Evolutionary conservation across 306 rosid genomes (phyloP), one percentile per base, ranked within the genome.

Genomic region (Glycyrrhiza uralensis): DNA sequence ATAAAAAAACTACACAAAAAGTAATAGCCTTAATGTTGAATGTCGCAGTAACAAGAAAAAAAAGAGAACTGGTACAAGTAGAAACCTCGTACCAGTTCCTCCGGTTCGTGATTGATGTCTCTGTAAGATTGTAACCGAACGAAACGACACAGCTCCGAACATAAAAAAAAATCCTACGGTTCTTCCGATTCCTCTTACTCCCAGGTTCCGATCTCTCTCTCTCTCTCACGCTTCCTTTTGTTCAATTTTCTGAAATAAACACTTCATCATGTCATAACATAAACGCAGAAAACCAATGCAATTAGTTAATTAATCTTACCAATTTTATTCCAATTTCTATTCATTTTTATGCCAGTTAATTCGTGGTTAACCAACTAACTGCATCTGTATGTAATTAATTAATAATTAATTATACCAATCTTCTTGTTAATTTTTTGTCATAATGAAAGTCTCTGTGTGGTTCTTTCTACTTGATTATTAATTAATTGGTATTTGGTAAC

Each of bases 171-270:
- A 14, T 20, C 74, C 69, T 77, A 74, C 85, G 26, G 71, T 84
- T 74, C 85, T 69, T 84, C 74, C 81, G 44, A 36, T 77, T 81
- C 41, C 66, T 49, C 24, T 19, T 50, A 13, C 52, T 49, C 44
- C 47, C 36, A 76, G 82, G 83, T 77, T 72, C 59, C 23, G 0
- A 45, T 59, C 65, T 30, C 80, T 49, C 74, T n/a, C 15, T 7
- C 24, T 23, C 9, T n/a, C n/a, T n/a, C n/a, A n/a, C 49, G 12
- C 13, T 22, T 4, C 35, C 29, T 35, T 24, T 47, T 77, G n/a
- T n/a, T 64, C 66, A 26, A 12, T 80, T 51, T 67, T 49, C 61
- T 32, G 13, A 47, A 24, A 6, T 22, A 26, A 26, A 24, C 55
- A 63, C 52, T 13, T 23, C 19, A 23, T 66, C 52, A 44, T 11